phyloP scores from a whole-genome alignment of 169 alveolate species.

The Plasmodium knowlesi region DNA sequence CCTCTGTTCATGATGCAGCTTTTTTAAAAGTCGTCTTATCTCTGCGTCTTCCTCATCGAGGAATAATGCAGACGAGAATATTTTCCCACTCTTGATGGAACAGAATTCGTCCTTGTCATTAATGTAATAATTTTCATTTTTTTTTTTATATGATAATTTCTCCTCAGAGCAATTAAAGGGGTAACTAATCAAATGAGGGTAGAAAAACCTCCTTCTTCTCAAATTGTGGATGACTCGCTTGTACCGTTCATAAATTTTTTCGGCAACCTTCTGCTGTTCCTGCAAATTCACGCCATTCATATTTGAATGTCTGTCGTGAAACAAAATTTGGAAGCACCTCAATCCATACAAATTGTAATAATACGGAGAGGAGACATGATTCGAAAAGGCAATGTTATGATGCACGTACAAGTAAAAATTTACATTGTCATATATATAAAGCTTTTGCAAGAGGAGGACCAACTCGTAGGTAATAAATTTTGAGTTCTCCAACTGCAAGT shows the following conservation, averaged over 20 bases:
- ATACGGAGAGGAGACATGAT: constrained; percentile 24
- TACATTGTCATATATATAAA: constrained; percentile 47
- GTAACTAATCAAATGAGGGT: constrained; percentile 11
- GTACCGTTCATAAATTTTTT: constrained; percentile 15
- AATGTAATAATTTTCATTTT: constrained; percentile 34
- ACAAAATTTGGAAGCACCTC: constrained; percentile 57
- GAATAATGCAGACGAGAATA: constrained; percentile 30
- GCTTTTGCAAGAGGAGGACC: constrained; percentile 43
- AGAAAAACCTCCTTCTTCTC: constrained; percentile 7
- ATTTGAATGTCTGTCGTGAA: constrained; percentile 2
- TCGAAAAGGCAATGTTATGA: constrained; percentile 32
- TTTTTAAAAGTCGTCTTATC: constrained; percentile 19
- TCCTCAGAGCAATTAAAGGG: constrained; percentile 42
- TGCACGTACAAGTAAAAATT: constrained; percentile 49
- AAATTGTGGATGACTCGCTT: constrained; percentile 6
- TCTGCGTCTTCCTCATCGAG: background rate
- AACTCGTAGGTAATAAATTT: constrained; percentile 37
- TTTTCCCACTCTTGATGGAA: constrained; percentile 26
- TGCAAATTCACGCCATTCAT: background rate
- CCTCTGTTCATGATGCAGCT: background rate
- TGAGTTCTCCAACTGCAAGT: constrained; percentile 16
- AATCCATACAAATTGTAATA: constrained; percentile 31
- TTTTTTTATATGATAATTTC: constrained; percentile 23
- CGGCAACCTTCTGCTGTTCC: background rate
- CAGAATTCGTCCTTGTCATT: constrained; percentile 37